phyloP scores from a whole-genome alignment of 2,329 filamentous ascomycete genomes.

The Tolypocladium sp. region DNA sequence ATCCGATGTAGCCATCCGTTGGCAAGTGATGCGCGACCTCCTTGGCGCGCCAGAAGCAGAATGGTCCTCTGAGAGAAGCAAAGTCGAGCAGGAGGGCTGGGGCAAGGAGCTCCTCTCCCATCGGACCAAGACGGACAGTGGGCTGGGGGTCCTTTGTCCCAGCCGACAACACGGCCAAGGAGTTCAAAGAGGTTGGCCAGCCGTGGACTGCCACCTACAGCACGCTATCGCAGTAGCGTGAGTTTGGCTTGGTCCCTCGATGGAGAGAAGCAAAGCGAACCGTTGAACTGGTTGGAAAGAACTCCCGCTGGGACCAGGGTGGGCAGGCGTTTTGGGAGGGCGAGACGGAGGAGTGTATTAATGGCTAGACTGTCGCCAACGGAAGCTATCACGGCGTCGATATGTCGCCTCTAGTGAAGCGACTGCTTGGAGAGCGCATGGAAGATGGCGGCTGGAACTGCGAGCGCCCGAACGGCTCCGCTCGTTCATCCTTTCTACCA shows the following conservation, averaged over 20 bases:
- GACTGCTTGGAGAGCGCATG: conserved; percentile 3
- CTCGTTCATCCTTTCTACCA: no score
- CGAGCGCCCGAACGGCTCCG: no score
- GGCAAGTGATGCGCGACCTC: neutral
- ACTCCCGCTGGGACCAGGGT: conserved; percentile 8
- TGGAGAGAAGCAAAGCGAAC: conserved; percentile 1
- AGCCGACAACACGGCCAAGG: neutral
- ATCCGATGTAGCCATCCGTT: neutral
- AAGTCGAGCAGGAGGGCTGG: neutral
- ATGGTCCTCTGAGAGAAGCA: neutral
- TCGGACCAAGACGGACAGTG: neutral
- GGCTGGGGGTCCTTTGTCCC: neutral
- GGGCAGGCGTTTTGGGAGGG: conserved; percentile 8
- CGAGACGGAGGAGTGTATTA: conserved; percentile 8
- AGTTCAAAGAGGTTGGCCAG: neutral
- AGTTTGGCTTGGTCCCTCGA: neutral
- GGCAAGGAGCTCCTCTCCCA: neutral
- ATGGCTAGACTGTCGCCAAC: conserved; percentile 5
- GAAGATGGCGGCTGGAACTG: conserved; percentile 7
- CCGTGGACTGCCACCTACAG: neutral
- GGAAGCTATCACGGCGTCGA: conserved; percentile 7
- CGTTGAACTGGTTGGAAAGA: conserved; percentile 1
- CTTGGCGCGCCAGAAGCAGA: neutral
- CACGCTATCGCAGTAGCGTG: neutral
- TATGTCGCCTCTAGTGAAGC: conserved; percentile 3